Base-by-base conservation (phyloP, 768 basidiomycete genomes). In the Kockovaella imperatae region DNA sequence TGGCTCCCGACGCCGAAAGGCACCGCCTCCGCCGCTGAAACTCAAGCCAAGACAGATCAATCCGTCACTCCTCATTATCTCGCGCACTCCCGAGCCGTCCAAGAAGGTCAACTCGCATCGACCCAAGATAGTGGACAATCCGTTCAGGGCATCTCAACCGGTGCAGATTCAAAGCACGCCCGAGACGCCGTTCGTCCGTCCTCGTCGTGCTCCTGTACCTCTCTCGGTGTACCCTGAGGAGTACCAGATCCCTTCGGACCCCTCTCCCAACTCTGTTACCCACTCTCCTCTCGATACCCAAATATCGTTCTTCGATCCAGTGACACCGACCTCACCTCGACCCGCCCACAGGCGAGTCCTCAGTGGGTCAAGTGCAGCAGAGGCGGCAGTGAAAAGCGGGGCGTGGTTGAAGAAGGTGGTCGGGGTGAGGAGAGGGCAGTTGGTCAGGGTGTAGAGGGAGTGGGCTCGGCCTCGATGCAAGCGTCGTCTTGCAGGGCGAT, bases 401-500 rank as follows among this genome's bases (percentile, higher is more conserved):
- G 45, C 28, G n/a, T 64, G 62, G 62, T 50, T 64, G 21, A 60
- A 56, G 47, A 53, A 50, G 36, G 59, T 64, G 5, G 58, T 57
- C 13, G 52, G 32, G 35, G 3, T 42, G 28, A 26, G 35, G 21
- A 34, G 17, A 15, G 25, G 43, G 26, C 18, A 45, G 41, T 10
- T 17, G 24, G 28, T 14, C 41, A 25, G 7, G 10, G 14, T 45
- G 10, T 6, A 30, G 35, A 21, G 14, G 35, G 20, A 14, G 14
- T 25, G 3, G 21, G 5, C 8, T 35, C 23, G 15, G 18, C 21
- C 3, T 32, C 30, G 15, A 50, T 14, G 32, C 17, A 18, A 7
- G 11, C 17, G 17, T 8, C 11, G 17, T 21, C 32, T n/a, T 34
- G 17, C 31, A 41, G 40, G 31, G 49, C n/a, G 42, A 32, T 24